Base-by-base conservation (phyloP, 805 yeast species). In the Teunomyces kruisii region DNA sequence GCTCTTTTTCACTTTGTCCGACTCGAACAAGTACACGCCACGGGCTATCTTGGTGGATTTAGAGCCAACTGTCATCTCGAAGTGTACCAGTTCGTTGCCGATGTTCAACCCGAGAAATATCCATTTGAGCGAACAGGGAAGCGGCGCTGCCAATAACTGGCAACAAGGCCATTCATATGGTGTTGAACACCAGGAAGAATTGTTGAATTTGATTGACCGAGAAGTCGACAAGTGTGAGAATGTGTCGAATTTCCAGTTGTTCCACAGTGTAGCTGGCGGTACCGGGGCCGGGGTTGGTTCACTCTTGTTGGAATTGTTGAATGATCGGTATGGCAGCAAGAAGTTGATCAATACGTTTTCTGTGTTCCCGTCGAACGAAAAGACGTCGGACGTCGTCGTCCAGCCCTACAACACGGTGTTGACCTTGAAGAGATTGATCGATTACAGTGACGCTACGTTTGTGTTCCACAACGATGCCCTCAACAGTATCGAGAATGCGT, bases 281-380 rank as follows among this genome's bases (percentile, higher is more conserved):
- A 94, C 99, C 0, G 99, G 99, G 0, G 87, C 97, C 0, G 99
- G 99, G 3, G 80, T 90, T 30, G 99, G 99, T 0, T 87, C 96
- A 0, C 78, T 79, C 45, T 54, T 94, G 36, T 65, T 94, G 31
- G 97, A 94, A 61, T 71, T 81, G 12, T 64, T 95, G 45, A 80
- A 81, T 45, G 99, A 94, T 61, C 70, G 89, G 44, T 92, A 82
- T 61, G 75, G 75, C 5, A 81, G 86, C 42, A 91, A 91, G 62
- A 92, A 90, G 58, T 66, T 94, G 40, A 71, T 88, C 7, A 87
- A 87, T 46, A 89, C 98, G 0, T 87, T 86, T 56, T 87, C 94
- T 39, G 86, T 94, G 2, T 91, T 94, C 58, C 96, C 96, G 1
- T 78, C 82, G 39, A 83, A 80, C 45, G 89, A 86, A 48, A 67